Evolutionary conservation across 495 filamentous ascomycete species (phyloP), one percentile per base, ranked within the genome.

Genomic region (Aspergillus kassunensis): DNA sequence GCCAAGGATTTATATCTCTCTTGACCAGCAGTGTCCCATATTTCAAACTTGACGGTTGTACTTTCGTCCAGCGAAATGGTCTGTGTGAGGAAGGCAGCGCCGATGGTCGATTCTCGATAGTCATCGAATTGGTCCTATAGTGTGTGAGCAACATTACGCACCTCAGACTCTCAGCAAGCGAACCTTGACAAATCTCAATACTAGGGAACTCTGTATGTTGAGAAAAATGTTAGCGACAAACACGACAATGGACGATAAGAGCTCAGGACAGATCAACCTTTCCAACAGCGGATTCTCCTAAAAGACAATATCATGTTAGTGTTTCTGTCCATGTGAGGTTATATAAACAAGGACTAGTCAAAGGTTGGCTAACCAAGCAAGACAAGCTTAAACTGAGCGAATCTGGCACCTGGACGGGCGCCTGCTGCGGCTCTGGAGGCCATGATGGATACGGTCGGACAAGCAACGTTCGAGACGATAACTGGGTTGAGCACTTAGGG

Each of bases 31-130:
- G 93, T 98, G 73, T 98, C 93, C 93, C 93, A 98, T 65, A 98
- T 98, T 76, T 98, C 93, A 64, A 98, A 98, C 76, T 98, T 98
- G 69, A 98, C 92, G 35, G 93, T 98, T 54, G 93, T 97, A 67
- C 81, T 90, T 65, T 97, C 93, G 72, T 97, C 93, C 65, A 97
- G 83, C 52, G 92, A 88, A 65, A 97, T 97, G 44, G 93, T 97
- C 72, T 98, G 93, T 63, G 93, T 98, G 57, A 98, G 80, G 83
- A 98, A 98, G 56, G 93, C 93, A 54, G 93, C 93, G 72, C 93
- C 93, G 76, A 98, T 98, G 37, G 93, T 98, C 34, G 91, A 96
- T 81, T 98, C 93, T 71, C 93, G 83, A 76, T 97, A 98, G 67
- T 95, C 93, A 77, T 98, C 93, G 72, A 98, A 98, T 93, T 98